These are phyloP conservation scores for Fusarium fracticaudum DNA, from an alignment of 2,329 filamentous ascomycete genomes.

Conservation along the genomic window DNA sequence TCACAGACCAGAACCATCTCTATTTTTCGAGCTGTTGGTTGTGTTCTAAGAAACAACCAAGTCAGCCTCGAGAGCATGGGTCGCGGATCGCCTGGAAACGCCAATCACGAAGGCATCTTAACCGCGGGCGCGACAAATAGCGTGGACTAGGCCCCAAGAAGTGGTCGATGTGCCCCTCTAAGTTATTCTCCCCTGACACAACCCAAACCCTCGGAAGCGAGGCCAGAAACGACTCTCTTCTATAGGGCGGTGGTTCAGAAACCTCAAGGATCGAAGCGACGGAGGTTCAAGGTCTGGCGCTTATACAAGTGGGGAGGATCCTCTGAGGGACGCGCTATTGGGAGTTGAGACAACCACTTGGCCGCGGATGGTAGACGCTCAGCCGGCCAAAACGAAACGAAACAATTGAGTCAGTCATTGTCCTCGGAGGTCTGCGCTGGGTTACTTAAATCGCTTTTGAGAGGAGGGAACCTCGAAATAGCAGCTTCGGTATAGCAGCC, in stretches of 20 bases:
- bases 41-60: conserved; percentile 28
- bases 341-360: conserved; percentile 38
- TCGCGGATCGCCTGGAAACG: conserved; percentile 32
- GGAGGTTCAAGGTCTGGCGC: conserved; percentile 32
- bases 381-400: conserved; percentile 15
- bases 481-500: neutral
- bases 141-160: conserved; percentile 12
- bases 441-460: neutral
- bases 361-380: conserved; percentile 14
- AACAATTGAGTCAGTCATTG: neutral
- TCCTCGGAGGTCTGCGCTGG: neutral
- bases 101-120: conserved; percentile 41
- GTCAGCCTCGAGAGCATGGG: conserved; percentile 29
- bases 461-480: neutral
- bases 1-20: neutral
- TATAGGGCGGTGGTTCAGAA: conserved; percentile 17
- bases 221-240: conserved; percentile 2
- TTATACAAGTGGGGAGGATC: conserved; percentile 38
- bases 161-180: neutral
- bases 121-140: conserved; percentile 40
- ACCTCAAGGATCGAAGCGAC: conserved; percentile 13
- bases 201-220: conserved; percentile 38
- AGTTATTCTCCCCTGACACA: neutral
- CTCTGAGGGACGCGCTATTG: conserved; percentile 29
- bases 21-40: conserved; percentile 33